Base-by-base conservation (phyloP, 305 asterid genomes). In the Andrographis paniculata region DNA sequence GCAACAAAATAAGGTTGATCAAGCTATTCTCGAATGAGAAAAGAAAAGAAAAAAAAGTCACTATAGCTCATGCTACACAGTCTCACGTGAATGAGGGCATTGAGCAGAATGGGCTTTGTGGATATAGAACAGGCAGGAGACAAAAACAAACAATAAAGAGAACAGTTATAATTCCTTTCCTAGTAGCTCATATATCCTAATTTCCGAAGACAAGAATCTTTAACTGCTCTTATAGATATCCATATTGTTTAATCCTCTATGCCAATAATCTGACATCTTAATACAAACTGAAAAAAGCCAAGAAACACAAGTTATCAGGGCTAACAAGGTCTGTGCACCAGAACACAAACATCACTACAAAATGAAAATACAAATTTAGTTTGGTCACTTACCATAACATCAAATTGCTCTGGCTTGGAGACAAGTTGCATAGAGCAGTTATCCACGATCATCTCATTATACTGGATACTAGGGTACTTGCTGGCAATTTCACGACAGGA, bases 381-480 rank as follows among this genome's bases (percentile, higher is more conserved):
- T 42, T 28, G 42, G 56, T 36, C 62, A 23, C 67, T 38, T 74
- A 91, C 99, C 99, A 87, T 91, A 18, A 86, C 99, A 73, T 91
- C 96, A 74, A 91, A 91, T 58, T 91, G 99, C 63, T 91, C 96
- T 8, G 99, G 99, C 77, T 81, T 91, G 52, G 99, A 83, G 49
- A 91, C 99, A 60, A 91, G 99, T 66, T 91, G 99, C 96, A 91
- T 91, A 60, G 96, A 91, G 71, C 96, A 91, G 58, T 91, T 91
- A 62, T 91, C 96, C 73, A 91, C 99, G 14, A 91, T 91, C 75
- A 91, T 87, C 77, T 91, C 96, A 60, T 70, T 75, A 59, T 86
- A 91, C 57, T 80, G 77, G 68, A 91, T 91, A 44, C 93, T 64
- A 23, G 94, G 99, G 66, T 91, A 87, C 64, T 69, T 84, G 71